Conservation (phyloP, 2,329 filamentous ascomycete species). For the Phaeosphaeria sp. region DNA sequence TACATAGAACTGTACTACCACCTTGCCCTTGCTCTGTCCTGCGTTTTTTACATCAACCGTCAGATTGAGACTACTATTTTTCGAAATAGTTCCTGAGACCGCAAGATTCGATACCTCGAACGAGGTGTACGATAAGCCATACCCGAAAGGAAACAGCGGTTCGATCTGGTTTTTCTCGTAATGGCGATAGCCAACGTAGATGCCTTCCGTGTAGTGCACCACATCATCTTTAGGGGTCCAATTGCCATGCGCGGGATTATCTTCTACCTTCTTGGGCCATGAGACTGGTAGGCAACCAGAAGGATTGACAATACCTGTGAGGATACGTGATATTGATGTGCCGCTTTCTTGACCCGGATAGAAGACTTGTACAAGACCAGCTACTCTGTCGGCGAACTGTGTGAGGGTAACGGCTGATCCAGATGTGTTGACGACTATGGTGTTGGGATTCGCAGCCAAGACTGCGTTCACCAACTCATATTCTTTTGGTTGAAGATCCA, state of each 20-base stretch:
- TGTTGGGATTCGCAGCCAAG: slow-evolving; percentile 66
- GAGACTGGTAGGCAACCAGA: slow-evolving; percentile 76
- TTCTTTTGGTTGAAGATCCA: slow-evolving; percentile 63
- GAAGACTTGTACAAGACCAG: slow-evolving; percentile 77
- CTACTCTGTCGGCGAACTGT: slow-evolving; percentile 76
- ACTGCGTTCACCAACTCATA: slow-evolving; percentile 67
- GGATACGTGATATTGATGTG: slow-evolving; percentile 74
- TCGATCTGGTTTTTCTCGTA: slow-evolving; percentile 72
- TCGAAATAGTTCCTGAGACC: slow-evolving; percentile 54
- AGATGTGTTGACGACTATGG: slow-evolving; percentile 81
- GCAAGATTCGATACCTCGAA: slow-evolving; percentile 60
- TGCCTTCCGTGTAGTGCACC: slow-evolving; percentile 73
- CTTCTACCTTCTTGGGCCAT: slow-evolving; percentile 59
- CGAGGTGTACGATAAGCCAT: slow-evolving; percentile 77
- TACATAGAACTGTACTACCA: slow-evolving; percentile 61
- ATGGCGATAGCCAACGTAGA: slow-evolving; percentile 85
- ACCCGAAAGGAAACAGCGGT: slow-evolving; percentile 82
- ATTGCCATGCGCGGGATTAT: slow-evolving; percentile 72
- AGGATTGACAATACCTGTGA: slow-evolving; percentile 76
- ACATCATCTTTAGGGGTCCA: slow-evolving; percentile 64
- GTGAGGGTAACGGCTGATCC: slow-evolving; percentile 76
- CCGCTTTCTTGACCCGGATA: slow-evolving; percentile 85
- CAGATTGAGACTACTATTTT: slow-evolving; percentile 53
- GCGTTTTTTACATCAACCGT: slow-evolving; percentile 60
- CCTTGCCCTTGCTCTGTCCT: slow-evolving; percentile 58